phyloP scores from a whole-genome alignment of 2,329 filamentous ascomycete species.

The Verticillium zaregamsianum region DNA sequence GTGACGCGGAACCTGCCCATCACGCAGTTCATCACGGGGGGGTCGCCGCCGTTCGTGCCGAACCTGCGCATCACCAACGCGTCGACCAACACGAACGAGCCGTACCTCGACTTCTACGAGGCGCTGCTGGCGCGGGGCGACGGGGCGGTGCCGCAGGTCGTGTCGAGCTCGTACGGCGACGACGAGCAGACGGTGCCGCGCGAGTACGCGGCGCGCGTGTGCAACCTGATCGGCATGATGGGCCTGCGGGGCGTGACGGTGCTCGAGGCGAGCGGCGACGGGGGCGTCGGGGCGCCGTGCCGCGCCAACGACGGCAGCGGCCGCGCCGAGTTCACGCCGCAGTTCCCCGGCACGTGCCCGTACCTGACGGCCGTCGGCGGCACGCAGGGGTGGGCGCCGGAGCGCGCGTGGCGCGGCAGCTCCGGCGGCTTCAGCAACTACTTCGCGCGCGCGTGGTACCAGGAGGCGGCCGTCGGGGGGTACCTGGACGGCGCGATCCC shows the following conservation, averaged over 20 bases:
- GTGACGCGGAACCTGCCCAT: slow-evolving; percentile 29
- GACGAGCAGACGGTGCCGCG: slow-evolving; percentile 58
- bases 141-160: slow-evolving; percentile 51
- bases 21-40: slow-evolving; percentile 20
- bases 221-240: slow-evolving; percentile 58
- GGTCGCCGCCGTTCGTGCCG: slow-evolving; percentile 23
- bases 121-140: slow-evolving; percentile 50
- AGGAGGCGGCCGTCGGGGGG: slow-evolving; percentile 38
- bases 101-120: slow-evolving; percentile 61
- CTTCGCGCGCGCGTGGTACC: slow-evolving; percentile 38
- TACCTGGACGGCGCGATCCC: slow-evolving; percentile 30
- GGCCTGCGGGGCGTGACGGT: slow-evolving; percentile 60
- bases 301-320: slow-evolving; percentile 45
- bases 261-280: slow-evolving; percentile 58
- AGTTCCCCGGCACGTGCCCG: slow-evolving; percentile 35
- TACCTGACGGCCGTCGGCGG: slow-evolving; percentile 56
- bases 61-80: slow-evolving; percentile 16
- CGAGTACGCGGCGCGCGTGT: slow-evolving; percentile 53
- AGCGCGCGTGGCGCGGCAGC: slow-evolving; percentile 48
- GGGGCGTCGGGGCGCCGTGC: slow-evolving; percentile 49
- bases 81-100: slow-evolving; percentile 55
- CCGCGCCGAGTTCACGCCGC: slow-evolving; percentile 11
- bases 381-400: slow-evolving; percentile 45
- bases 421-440: slow-evolving; percentile 47
- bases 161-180: slow-evolving; percentile 65